phyloP scores from a whole-genome alignment of 2,329 filamentous ascomycete genomes.

The Diplodia mutila region DNA sequence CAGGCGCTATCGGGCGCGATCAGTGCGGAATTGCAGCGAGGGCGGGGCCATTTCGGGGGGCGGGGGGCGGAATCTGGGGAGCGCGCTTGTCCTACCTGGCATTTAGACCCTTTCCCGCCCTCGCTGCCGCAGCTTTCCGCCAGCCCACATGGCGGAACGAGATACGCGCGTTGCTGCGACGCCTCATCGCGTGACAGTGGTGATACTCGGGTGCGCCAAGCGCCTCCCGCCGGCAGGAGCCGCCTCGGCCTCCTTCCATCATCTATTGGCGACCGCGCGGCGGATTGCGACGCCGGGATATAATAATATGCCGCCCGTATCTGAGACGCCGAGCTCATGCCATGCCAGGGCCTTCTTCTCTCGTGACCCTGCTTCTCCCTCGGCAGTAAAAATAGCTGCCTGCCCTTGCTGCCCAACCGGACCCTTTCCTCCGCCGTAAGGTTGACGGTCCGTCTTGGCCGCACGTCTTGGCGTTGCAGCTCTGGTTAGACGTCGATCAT shows the following conservation, averaged over 20 bases:
- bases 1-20: neutral
- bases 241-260: neutral
- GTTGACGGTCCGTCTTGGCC: neutral
- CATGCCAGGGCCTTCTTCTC: neutral
- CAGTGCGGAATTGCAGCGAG: neutral
- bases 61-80: slow-evolving; percentile 3
- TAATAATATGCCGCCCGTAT: neutral
- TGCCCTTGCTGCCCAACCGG: neutral
- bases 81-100: slow-evolving; percentile 5
- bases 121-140: neutral
- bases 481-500: neutral
- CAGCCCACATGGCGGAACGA: neutral
- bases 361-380: neutral
- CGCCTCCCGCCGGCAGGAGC: neutral
- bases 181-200: neutral
- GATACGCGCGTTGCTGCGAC: slow-evolving; percentile 1
- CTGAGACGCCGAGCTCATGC: neutral
- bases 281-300: neutral
- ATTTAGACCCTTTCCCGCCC: neutral
- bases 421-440: neutral
- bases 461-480: neutral
- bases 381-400: neutral
- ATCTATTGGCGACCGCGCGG: slow-evolving; percentile 1
- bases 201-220: neutral
- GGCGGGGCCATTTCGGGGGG: neutral